phyloP scores from a whole-genome alignment of 768 basidiomycete species.

The Boletales sp. region DNA sequence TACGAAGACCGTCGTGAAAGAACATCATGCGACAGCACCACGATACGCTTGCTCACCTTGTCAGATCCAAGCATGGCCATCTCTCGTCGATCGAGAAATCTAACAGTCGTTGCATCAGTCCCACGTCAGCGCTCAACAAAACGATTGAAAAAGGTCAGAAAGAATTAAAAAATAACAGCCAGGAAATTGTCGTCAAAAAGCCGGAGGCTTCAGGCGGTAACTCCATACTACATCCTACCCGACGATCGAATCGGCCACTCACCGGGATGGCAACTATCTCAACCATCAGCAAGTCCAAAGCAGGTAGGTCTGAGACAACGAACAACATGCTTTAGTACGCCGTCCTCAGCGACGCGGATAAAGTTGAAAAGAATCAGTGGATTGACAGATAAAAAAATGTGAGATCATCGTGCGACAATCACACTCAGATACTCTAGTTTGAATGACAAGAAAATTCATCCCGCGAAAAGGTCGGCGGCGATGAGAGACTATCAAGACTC shows the following conservation, averaged over 20 bases:
- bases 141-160: slow-evolving; percentile 41
- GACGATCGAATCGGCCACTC: neutral
- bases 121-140: neutral
- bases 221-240: slow-evolving; percentile 48
- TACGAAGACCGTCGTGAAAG: slow-evolving; percentile 91
- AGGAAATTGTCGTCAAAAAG: slow-evolving; percentile 64
- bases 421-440: slow-evolving; percentile 95
- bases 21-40: slow-evolving; percentile 12
- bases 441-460: slow-evolving; percentile 64
- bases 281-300: neutral
- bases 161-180: slow-evolving; percentile 68
- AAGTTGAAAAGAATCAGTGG: slow-evolving; percentile 47
- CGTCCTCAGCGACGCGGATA: neutral
- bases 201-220: slow-evolving; percentile 76
- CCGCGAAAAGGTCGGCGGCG: slow-evolving; percentile 9
- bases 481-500: slow-evolving; percentile 2
- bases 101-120: slow-evolving; percentile 1
- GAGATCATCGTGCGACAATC: slow-evolving; percentile 62
- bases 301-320: slow-evolving; percentile 1
- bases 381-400: slow-evolving; percentile 49
- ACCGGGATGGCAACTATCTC: neutral
- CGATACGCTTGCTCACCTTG: slow-evolving; percentile 8
- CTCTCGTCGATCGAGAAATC: neutral
- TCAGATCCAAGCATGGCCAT: too few species aligned
- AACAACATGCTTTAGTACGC: slow-evolving; percentile 1